Evolutionary conservation across 2,329 filamentous ascomycete species (phyloP), one percentile per base, ranked within the genome.

Genomic region (Paramyrothecium roridum): DNA sequence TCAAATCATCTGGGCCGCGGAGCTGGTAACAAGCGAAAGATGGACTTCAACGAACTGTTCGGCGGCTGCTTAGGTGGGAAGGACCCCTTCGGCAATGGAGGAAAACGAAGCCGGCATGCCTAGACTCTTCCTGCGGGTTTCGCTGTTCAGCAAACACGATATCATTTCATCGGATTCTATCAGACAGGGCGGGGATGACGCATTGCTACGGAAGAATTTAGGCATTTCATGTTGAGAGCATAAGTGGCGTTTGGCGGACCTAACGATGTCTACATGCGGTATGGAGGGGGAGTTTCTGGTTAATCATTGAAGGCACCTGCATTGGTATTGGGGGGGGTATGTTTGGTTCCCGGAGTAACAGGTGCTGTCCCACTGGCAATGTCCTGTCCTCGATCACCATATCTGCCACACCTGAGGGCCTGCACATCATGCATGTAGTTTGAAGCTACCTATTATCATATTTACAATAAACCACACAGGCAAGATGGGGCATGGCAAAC

Each of bases 21-120:
- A 8, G 83, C 87, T 10, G 89, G 89, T 2, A 80, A 85, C 62
- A 93, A 93, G 70, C 81, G 89, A 46, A 83, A 88, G 63, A 80
- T 90, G 62, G 88, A 89, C 63, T 82, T 90, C 64, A 83, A 85
- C 22, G 89, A 93, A 65, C 86, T 91, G 53, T 92, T 92, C 66
- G 88, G 91, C 8, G 83, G 84, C 53, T 85, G 83, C 59, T 69
- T 89, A 52, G 80, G 80, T 56, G 82, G 82, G 47, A 88, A 87
- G 65, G 87, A 90, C 57, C 68, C 77, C 34, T 80, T 81, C 59
- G 76, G 78, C 16, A 73, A 72, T 30, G 70, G 71, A 37, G 71
- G 74, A 46, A 85, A 85, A 67, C 73, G 82, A 55, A 76, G 72
- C 53, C 75, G 82, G 52, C 81, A 84, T 59, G 59, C 68, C 55